Evolutionary conservation across 495 filamentous ascomycete species (phyloP).

Genomic region (Aspergillus bertholletiae): DNA sequence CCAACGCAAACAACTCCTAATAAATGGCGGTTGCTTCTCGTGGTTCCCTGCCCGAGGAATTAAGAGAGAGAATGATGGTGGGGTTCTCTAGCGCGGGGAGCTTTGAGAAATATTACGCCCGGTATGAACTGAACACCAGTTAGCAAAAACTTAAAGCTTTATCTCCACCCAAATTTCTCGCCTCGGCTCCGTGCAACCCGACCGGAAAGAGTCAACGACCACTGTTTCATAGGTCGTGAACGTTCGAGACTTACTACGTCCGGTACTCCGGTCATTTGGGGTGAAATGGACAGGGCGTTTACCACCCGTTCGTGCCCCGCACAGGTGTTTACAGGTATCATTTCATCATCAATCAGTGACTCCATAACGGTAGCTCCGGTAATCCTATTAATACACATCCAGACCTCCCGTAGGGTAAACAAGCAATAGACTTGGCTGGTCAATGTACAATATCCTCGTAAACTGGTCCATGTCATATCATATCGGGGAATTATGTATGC

Average conservation of each 20-base stretch:
- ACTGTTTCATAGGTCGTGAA: too few species aligned
- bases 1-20: background rate
- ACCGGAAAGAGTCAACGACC: too few species aligned
- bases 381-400: background rate
- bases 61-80: background rate
- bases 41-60: background rate
- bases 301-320: background rate
- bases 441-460: background rate
- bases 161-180: background rate
- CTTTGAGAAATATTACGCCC: background rate
- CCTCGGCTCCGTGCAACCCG: too few species aligned
- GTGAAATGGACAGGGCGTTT: background rate
- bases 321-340: background rate
- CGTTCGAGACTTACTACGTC: too few species aligned
- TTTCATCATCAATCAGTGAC: background rate
- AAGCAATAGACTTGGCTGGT: background rate
- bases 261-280: too few species aligned
- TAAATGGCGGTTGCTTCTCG: background rate
- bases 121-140: background rate
- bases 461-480: background rate
- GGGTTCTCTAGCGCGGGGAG: background rate
- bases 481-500: background rate
- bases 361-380: background rate
- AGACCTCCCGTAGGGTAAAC: background rate
- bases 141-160: background rate